A percentile compares a stretch with the other conserved stretches of the same genome.
Conservation (phyloP, 495 filamentous ascomycete species). For the Staphylotrichum longicolle region DNA sequence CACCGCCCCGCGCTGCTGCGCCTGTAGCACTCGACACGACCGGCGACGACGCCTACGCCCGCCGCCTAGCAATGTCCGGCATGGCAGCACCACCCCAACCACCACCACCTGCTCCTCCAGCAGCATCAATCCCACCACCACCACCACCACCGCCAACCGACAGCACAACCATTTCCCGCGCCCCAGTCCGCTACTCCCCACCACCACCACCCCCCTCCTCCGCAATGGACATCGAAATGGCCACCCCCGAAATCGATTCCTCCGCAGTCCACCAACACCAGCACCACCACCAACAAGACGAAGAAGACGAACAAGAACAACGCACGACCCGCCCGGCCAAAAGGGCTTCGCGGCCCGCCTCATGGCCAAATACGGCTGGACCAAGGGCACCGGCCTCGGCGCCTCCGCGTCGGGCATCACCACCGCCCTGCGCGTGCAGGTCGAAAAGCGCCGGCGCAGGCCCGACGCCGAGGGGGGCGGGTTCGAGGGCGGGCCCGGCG, state of each 20-base stretch:
- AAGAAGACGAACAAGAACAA: slow-evolving; percentile 11
- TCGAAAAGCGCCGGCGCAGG: slow-evolving; percentile 77
- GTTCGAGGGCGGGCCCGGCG: slow-evolving; percentile 60
- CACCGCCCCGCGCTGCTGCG: slow-evolving; percentile 42
- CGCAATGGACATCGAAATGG: slow-evolving; percentile 49
- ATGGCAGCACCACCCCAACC: slow-evolving; percentile 28
- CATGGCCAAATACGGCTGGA: slow-evolving; percentile 92
- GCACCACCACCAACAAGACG: neutral
- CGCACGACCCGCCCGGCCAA: slow-evolving; percentile 69
- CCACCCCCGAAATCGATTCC: slow-evolving; percentile 36
- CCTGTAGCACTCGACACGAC: slow-evolving; percentile 53
- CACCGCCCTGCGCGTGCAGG: slow-evolving; percentile 74
- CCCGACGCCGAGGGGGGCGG: slow-evolving; percentile 78
- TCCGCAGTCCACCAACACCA: slow-evolving; percentile 13
- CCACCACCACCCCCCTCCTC: slow-evolving; percentile 56
- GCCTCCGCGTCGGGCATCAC: slow-evolving; percentile 76
- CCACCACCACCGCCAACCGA: slow-evolving; percentile 49
- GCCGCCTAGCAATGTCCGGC: slow-evolving; percentile 57
- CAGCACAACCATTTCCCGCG: slow-evolving; percentile 67
- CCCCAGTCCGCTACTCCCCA: slow-evolving; percentile 80
- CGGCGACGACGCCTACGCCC: slow-evolving; percentile 70
- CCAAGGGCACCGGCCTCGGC: slow-evolving; percentile 80
- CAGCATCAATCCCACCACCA: slow-evolving; percentile 40
- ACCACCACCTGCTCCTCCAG: slow-evolving; percentile 37
- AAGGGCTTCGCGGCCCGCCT: slow-evolving; percentile 73